Evolutionary conservation across 192 early-diverging fungal species (phyloP), one percentile per base, ranked within the genome.

Genomic region (Backusella tarrabulga): DNA sequence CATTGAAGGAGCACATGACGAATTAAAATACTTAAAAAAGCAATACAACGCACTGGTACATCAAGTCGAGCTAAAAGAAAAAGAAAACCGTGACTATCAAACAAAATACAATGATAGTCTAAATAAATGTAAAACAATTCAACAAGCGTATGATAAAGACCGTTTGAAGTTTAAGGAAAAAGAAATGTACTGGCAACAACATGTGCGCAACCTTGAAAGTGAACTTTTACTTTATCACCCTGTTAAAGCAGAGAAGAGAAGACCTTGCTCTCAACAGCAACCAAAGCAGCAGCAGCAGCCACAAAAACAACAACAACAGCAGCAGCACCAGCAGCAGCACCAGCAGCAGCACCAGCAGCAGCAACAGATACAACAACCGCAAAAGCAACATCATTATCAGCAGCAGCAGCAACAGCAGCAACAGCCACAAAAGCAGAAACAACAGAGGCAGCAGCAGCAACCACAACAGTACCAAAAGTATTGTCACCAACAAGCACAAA

Each of bases 21-120:
- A 63, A 63, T 26, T 63, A 63, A 63, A 63, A 63, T 23, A 23
- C 56, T 63, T 63, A 63, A 63, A 63, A 63, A 63, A 63, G 26
- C 23, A 63, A 63, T 63, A 29, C 56, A 63, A 63, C 56, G 56
- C 56, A 63, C 56, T 63, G 56, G 56, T 63, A 63, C 23, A 63
- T 63, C 23, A 63, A 63, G 12, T 63, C 12, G 56, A 63, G 56
- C 26, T 63, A 29, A 63, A 63, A 63, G 56, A 63, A 63, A 63
- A 63, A 29, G 56, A 63, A 63, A 63, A 63, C 12, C 56, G 23
- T 63, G 56, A 63, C 56, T 63, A 29, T 29, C 56, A 63, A 63
- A 63, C 56, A 63, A 63, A 63, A 63, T 63, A 63, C 56, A 26
- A 63, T 8, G 56, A 63, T 63, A 63, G 56, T 63, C 9, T 63